phyloP scores from a whole-genome alignment of 352 stramenopile species.

The Globisporangium paroecandrum region DNA sequence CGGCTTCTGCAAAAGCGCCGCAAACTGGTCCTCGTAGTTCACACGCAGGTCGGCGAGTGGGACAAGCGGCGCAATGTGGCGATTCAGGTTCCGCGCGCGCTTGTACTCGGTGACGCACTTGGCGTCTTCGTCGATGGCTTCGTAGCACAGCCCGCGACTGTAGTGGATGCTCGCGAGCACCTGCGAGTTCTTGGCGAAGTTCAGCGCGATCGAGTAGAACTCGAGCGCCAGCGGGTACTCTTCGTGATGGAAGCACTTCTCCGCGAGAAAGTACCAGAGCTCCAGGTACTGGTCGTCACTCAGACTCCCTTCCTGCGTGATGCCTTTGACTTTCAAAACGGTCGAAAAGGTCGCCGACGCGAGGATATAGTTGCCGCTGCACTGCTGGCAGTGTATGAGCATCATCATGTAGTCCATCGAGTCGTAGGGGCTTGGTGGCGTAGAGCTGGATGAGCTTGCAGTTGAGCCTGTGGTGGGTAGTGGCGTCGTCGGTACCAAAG shows the following conservation, averaged over 20 bases:
- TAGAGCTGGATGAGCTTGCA: not conserved
- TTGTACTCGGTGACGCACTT: slow-evolving; percentile 66
- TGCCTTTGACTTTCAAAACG: slow-evolving; percentile 31
- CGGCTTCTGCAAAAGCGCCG: slow-evolving; percentile 39
- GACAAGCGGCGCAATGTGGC: slow-evolving; percentile 43
- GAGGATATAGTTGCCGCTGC: slow-evolving; percentile 49
- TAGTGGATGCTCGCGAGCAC: slow-evolving; percentile 51
- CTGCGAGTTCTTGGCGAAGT: slow-evolving; percentile 63
- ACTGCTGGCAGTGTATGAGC: slow-evolving; percentile 64
- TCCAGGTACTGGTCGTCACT: slow-evolving; percentile 52
- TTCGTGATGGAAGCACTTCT: slow-evolving; percentile 67
- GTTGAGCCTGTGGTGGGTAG: not conserved
- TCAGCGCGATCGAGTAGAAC: slow-evolving; percentile 54
- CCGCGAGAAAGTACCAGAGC: slow-evolving; percentile 45
- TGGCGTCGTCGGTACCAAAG: not conserved
- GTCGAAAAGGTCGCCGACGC: slow-evolving; percentile 44
- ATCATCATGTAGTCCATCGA: slow-evolving; percentile 52
- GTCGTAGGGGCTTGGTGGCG: slow-evolving; percentile 27
- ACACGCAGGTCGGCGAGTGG: slow-evolving; percentile 38
- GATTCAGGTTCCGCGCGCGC: slow-evolving; percentile 59
- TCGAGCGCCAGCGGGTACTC: slow-evolving; percentile 60
- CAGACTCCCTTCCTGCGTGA: slow-evolving; percentile 30
- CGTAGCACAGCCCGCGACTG: slow-evolving; percentile 54
- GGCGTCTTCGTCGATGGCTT: slow-evolving; percentile 41
- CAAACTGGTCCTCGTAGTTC: slow-evolving; percentile 47